Evolutionary conservation across 805 yeast species (phyloP), one percentile per base, ranked within the genome.

Genomic region (Nakazawaea wickerhamii): DNA sequence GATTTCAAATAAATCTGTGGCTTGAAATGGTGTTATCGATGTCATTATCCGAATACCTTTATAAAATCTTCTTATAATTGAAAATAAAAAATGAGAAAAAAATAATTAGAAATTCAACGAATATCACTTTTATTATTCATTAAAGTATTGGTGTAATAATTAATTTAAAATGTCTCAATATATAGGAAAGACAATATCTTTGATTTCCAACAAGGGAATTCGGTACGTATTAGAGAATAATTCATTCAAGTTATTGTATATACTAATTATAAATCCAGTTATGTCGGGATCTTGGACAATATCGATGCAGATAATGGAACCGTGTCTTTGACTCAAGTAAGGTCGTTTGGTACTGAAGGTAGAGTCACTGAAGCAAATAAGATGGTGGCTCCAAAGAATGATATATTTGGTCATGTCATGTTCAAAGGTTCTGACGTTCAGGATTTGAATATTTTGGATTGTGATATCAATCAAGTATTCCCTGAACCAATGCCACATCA

Each of bases 341-440:
- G 87, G 48, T 79, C 88, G 40, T 81, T 81, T 51, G 99, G 98
- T 43, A 85, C 97, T 17, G 98, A 91, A 62, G 96, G 95, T 23
- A 77, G 98, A 55, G 70, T 83, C 51, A 64, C 68, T 11, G 88
- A 84, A 59, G 82, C 85, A 3, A 67, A 72, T 13, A 70, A 75
- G 49, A 95, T 87, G 60, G 79, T 88, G 31, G 73, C 77, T 43
- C 81, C 86, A 15, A 63, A 70, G n/a, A 71, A 70, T 28, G 79
- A 72, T 33, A 72, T 82, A 13, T 86, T 78, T 62, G 90, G 85
- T 21, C 76, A 75, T 44, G 87, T 93, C 40, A 85, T 84, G 43
- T 84, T 93, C 60, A 78, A 90, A 52, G 99, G 99, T 30, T 77
- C 85, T 20, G 97, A 91, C 54, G 97, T 93, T 18, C 84, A 86